Conservation (phyloP, 495 filamentous ascomycete genomes). For the Echria macrotheca region DNA sequence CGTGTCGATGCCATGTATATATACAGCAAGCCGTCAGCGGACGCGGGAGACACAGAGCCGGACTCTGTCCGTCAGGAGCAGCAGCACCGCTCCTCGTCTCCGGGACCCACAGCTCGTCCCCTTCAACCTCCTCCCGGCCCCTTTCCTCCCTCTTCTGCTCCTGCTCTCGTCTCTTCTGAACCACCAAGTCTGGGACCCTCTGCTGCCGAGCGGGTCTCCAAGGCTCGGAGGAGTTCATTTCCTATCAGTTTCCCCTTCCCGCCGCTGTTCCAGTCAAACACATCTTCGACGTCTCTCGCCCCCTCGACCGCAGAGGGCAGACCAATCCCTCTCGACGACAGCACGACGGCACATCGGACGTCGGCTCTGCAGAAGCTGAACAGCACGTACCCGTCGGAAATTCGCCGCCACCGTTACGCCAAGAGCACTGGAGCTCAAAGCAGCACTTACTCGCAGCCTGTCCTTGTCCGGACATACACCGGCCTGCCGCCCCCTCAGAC, state of each 20-base stretch:
- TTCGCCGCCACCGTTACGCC: slow-evolving; percentile 36
- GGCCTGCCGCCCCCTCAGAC: slow-evolving; percentile 27
- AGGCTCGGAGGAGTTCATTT: slow-evolving; percentile 15
- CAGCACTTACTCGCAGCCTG: slow-evolving; percentile 50
- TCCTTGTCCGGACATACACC: slow-evolving; percentile 53
- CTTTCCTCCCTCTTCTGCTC: slow-evolving; percentile 13
- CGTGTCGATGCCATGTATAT: slow-evolving; percentile 25
- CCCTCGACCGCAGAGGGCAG: slow-evolving; percentile 42
- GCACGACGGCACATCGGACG: slow-evolving; percentile 34
- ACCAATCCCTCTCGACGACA: slow-evolving; percentile 39
- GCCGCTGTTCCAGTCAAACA: slow-evolving; percentile 31
- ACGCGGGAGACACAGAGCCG: slow-evolving; percentile 9
- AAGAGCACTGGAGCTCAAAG: slow-evolving; percentile 43
- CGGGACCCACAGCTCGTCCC: slow-evolving; percentile 1
- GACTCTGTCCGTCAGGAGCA: slow-evolving; percentile 10
- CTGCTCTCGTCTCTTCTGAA: background rate
- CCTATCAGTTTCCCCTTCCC: slow-evolving; percentile 32
- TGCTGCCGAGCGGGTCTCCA: slow-evolving; percentile 10
- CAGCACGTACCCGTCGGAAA: slow-evolving; percentile 36
- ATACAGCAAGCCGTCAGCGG: slow-evolving; percentile 26
- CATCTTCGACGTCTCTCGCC: slow-evolving; percentile 38
- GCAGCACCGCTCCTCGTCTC: slow-evolving; percentile 4
- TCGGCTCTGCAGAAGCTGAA: slow-evolving; percentile 41
- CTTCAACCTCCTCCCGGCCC: slow-evolving; percentile 21
- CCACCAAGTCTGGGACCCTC: slow-evolving; percentile 9